phyloP scores from a whole-genome alignment of 1,139 yeast species.

The Geotrichum siamense region DNA sequence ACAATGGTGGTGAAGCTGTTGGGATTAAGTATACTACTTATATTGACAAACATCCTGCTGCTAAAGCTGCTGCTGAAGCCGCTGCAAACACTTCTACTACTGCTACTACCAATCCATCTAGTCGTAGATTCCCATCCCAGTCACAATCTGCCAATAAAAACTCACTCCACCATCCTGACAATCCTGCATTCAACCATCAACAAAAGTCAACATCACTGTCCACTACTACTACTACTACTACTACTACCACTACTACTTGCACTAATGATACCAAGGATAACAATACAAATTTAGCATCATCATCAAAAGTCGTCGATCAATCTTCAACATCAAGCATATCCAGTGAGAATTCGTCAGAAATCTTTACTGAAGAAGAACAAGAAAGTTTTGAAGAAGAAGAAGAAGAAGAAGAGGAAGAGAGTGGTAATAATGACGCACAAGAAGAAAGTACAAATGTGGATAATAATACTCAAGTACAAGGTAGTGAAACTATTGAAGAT shows the following conservation, averaged over 20 bases:
- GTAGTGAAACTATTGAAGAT: background rate
- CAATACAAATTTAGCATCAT: conserved; percentile 10
- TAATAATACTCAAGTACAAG: background rate
- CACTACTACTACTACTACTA: background rate
- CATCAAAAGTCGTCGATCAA: conserved; percentile 9
- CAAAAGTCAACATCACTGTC: conserved; percentile 2
- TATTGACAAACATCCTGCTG: conserved; percentile 46
- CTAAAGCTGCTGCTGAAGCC: conserved; percentile 6
- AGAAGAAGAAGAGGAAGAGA: too few species aligned
- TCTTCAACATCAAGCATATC: conserved; percentile 15
- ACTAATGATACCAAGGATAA: conserved; percentile 1
- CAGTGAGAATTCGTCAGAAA: conserved; percentile 14
- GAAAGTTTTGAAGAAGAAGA: too few species aligned
- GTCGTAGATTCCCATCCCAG: background rate
- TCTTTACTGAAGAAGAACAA: conserved; percentile 17
- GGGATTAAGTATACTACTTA: conserved; percentile 22
- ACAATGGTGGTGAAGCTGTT: conserved; percentile 20
- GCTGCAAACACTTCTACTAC: conserved; percentile 2
- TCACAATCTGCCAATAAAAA: conserved; percentile 13
- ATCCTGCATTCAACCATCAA: conserved; percentile 16
- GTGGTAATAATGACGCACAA: too few species aligned
- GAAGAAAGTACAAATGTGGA: conserved; percentile 1
- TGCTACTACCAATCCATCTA: conserved; percentile 1
- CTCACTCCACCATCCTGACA: conserved; percentile 19
- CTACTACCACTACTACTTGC: background rate